Evolutionary conservation across 148 eudicot genomes (phyloP).

Genomic region (Nepenthes mirabilis): DNA sequence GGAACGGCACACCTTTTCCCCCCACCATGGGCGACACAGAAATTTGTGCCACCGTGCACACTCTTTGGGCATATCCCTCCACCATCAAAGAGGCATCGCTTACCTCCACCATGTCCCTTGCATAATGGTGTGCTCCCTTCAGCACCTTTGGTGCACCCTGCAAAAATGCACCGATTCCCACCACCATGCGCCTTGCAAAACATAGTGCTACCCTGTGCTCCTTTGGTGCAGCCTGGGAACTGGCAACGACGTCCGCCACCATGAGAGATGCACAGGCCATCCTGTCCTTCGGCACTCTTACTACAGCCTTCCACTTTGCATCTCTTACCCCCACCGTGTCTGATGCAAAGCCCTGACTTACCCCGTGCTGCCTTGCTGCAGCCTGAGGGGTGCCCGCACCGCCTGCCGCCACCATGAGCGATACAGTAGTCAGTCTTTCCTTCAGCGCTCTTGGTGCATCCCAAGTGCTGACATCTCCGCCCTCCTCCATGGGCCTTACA

Average conservation of each 20-base stretch:
- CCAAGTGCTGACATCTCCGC: constrained; percentile 38
- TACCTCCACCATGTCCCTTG: constrained; percentile 74
- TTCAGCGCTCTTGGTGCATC: constrained; percentile 59
- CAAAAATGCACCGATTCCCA: constrained; percentile 47
- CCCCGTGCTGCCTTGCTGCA: constrained; percentile 60
- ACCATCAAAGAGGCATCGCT: constrained; percentile 42
- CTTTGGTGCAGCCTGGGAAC: constrained; percentile 28
- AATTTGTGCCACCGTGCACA: constrained; percentile 62
- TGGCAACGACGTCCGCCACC: constrained; percentile 67
- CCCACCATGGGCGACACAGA: constrained; percentile 70
- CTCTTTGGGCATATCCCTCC: constrained; percentile 65
- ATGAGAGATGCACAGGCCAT: constrained; percentile 53
- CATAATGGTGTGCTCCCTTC: constrained; percentile 68
- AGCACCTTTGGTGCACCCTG: constrained; percentile 59
- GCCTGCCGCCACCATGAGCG: constrained; percentile 53
- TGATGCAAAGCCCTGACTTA: constrained; percentile 50
- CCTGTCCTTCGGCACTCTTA: constrained; percentile 51
- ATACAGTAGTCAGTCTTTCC: constrained; percentile 57
- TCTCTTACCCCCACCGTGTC: constrained; percentile 57
- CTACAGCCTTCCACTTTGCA: constrained; percentile 47
- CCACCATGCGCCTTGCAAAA: constrained; percentile 65
- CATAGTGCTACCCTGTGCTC: constrained; percentile 57
- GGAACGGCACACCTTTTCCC: constrained; percentile 50
- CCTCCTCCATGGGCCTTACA: constrained; percentile 68
- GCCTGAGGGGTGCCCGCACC: constrained; percentile 34